Percentiles rank a stretch among this genome's conserved stretches.
Conservation (phyloP, 371 early-diverging fungal species). For the Dichotomocladium elegans region DNA sequence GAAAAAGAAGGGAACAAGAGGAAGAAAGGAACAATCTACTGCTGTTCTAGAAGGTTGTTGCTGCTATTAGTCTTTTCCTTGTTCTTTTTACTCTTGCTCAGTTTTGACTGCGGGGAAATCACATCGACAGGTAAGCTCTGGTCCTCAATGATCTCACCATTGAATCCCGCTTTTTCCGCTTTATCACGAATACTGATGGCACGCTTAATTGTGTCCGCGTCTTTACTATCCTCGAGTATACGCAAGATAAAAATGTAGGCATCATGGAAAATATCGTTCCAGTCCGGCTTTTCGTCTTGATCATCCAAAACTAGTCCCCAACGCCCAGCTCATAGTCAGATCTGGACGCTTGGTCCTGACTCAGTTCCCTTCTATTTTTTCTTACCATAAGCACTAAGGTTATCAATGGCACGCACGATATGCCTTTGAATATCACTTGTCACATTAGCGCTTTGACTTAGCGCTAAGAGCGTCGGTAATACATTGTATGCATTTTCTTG, state of each 20-base stretch:
- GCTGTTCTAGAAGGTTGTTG: too few species aligned
- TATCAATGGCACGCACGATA: slow-evolving; percentile 43
- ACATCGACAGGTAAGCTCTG: too few species aligned
- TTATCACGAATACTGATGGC: slow-evolving; percentile 22
- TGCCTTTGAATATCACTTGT: slow-evolving; percentile 37
- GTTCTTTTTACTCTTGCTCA: too few species aligned
- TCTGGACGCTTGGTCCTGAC: too few species aligned
- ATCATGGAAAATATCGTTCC: slow-evolving; percentile 11
- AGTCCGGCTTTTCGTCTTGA: neutral
- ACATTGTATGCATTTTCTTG: slow-evolving; percentile 30
- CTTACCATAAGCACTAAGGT: slow-evolving; percentile 33
- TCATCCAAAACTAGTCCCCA: slow-evolving; percentile 4
- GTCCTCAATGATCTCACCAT: too few species aligned
- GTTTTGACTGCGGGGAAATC: too few species aligned
- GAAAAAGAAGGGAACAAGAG: too few species aligned
- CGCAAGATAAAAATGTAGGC: slow-evolving; percentile 15
- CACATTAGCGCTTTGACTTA: slow-evolving; percentile 27
- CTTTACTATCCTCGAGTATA: slow-evolving; percentile 12
- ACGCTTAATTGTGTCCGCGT: slow-evolving; percentile 30
- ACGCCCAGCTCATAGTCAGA: neutral
- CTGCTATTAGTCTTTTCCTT: too few species aligned
- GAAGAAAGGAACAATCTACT: too few species aligned
- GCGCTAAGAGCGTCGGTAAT: slow-evolving; percentile 40
- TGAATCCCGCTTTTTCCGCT: neutral
- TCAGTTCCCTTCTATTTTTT: neutral